Conservation (phyloP, 75 land plant species). For the Chamaecyparis obtusa region DNA sequence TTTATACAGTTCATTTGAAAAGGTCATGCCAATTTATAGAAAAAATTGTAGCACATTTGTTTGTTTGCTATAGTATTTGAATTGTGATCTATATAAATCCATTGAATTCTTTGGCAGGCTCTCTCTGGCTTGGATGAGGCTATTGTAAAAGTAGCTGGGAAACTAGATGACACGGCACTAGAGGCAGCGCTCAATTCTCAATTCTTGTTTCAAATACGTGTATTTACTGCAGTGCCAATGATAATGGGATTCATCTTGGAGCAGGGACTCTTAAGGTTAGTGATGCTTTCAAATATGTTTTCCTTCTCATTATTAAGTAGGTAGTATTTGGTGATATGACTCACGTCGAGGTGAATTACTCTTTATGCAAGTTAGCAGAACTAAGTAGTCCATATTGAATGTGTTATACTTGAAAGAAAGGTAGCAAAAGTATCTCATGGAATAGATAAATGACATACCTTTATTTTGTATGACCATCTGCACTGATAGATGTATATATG, state of each 20-base stretch:
- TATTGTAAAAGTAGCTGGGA: constrained; percentile 37
- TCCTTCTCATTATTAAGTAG: neutral
- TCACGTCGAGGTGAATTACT: neutral
- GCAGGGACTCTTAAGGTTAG: constrained; percentile 70
- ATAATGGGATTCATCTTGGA: constrained; percentile 84
- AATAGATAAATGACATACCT: neutral
- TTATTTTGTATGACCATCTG: neutral
- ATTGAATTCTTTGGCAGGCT: constrained; percentile 47
- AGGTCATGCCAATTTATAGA: neutral
- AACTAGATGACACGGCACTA: constrained; percentile 67
- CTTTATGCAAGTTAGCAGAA: neutral
- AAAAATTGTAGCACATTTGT: neutral
- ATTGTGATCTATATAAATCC: neutral
- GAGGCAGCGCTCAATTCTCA: constrained; percentile 83
- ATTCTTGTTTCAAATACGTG: constrained; percentile 89
- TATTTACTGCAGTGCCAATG: constrained; percentile 97
- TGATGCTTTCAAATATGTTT: neutral
- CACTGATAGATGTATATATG: neutral
- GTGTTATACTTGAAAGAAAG: neutral
- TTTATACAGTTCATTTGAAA: neutral
- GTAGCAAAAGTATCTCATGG: neutral
- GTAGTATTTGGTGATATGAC: neutral
- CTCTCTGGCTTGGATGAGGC: constrained; percentile 78
- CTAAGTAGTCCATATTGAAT: neutral
- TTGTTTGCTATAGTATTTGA: neutral